Base-by-base conservation (phyloP, 1,284 basidiomycete species). In the Cryptococcus sp. region DNA sequence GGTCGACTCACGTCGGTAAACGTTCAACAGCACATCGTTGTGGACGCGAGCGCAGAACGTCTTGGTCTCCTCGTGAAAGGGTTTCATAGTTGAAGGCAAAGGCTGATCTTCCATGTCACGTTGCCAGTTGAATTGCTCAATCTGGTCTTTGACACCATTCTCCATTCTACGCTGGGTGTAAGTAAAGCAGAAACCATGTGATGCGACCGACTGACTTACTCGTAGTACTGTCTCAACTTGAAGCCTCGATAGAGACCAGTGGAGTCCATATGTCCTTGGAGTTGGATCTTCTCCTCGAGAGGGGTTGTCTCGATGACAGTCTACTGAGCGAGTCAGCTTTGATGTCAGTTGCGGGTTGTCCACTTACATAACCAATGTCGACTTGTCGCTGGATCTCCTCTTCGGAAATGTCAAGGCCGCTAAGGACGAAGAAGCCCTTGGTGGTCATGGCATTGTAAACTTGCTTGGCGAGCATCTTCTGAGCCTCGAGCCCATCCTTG, bases 71-170 rank as follows among this genome's bases (percentile, higher is more conserved):
- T 25, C 37, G 13, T 61, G 19, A 37, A 39, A 67, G n/a, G 63
- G 65, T 23, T 47, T 34, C 5, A 67, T 63, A 6, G 48, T 52
- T 0, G 43, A 17, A 3, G 65, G 65, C 22, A 67, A 63, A n/a
- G 59, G 53, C 44, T 67, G 65, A 13, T 52, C 46, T 19, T 46
- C 22, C 61, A 67, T 63, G 20, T 65, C 65, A 25, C 65, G 53
- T 16, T 54, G 40, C 65, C 63, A 65, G 51, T 67, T 67, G 54
- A 65, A 67, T 56, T 67, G 65, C 44, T 67, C 65, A 22, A 67
- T 67, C 49, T 64, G 57, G 49, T 67, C 65, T 47, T 60, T 67
- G 19, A 67, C 65, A 7, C 65, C 65, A 15, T 65, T 61, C 39
- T 62, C 61, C 57, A 67, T 65, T 22, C 63, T 62, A 26, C 41